A percentile compares a stretch with the other conserved stretches of the same genome.
phyloP scores from a whole-genome alignment of 768 basidiomycete species.

The Lentinula lateritia region DNA sequence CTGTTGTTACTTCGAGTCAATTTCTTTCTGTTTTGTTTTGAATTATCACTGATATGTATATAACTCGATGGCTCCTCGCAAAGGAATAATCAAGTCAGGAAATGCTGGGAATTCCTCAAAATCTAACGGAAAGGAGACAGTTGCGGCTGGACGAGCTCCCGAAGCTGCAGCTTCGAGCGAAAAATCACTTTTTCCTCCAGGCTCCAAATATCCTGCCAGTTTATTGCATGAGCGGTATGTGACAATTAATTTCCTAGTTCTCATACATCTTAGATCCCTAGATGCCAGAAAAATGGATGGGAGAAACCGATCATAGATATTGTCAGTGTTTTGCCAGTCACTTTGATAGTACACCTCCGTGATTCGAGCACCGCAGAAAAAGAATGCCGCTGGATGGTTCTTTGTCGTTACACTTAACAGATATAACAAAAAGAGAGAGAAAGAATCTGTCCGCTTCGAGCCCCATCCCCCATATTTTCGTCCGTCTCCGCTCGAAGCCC shows the following conservation, averaged over 20 bases:
- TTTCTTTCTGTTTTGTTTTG: not conserved
- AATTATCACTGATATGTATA: not conserved
- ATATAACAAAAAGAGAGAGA: constrained; percentile 65
- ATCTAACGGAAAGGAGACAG: constrained; percentile 20
- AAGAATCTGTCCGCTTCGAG: constrained; percentile 64
- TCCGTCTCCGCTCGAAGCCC: constrained; percentile 72
- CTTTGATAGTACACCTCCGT: not conserved
- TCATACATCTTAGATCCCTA: constrained; percentile 17
- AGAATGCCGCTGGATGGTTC: constrained; percentile 45
- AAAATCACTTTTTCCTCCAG: constrained; percentile 72
- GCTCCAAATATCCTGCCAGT: constrained; percentile 79
- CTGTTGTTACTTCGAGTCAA: not conserved
- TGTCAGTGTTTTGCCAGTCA: constrained; percentile 34
- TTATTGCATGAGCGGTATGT: constrained; percentile 72
- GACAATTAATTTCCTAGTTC: constrained; percentile 2
- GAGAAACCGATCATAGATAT: constrained; percentile 78
- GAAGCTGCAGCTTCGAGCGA: constrained; percentile 22
- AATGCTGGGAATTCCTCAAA: constrained; percentile 88
- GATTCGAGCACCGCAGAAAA: constrained; percentile 30
- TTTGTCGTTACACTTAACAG: constrained; percentile 66
- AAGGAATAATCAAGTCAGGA: constrained; percentile 81
- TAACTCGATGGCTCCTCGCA: constrained; percentile 54
- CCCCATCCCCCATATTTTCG: constrained; percentile 68
- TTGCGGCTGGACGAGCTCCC: constrained; percentile 7
- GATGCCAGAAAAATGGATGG: constrained; percentile 89